These are phyloP conservation scores for Phytophthora citricola DNA, from an alignment of 352 stramenopile genomes.

Conservation along the genomic window DNA sequence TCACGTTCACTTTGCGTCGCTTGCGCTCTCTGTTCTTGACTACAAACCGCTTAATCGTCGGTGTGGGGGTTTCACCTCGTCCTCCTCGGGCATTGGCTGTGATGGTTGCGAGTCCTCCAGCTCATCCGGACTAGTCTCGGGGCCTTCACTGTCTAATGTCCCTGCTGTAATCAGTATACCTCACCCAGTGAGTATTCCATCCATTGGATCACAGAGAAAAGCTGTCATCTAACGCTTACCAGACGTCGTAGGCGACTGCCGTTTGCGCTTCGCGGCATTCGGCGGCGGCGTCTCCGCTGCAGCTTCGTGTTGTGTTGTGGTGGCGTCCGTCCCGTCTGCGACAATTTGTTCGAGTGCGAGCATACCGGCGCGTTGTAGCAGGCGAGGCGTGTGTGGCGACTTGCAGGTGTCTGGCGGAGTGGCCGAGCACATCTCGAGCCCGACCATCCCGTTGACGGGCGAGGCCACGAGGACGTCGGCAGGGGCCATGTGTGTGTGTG, in stretches of 20 bases:
- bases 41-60: slow-evolving; percentile 53
- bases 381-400: slow-evolving; percentile 36
- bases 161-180: slow-evolving; percentile 31
- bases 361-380: slow-evolving; percentile 60
- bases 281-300: slow-evolving; percentile 21
- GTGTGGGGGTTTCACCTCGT: slow-evolving; percentile 11
- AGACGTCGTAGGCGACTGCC: slow-evolving; percentile 48
- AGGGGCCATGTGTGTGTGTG: slow-evolving; percentile 25
- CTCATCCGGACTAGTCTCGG: slow-evolving; percentile 41
- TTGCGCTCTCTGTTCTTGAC: slow-evolving; percentile 61
- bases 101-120: slow-evolving; percentile 32
- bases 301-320: slow-evolving; percentile 6
- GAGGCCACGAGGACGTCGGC: slow-evolving; percentile 37
- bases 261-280: slow-evolving; percentile 67
- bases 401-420: slow-evolving; percentile 37
- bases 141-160: slow-evolving; percentile 30
- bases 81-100: slow-evolving; percentile 18
- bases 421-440: slow-evolving; percentile 47
- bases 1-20: slow-evolving; percentile 64
- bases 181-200: slow-evolving; percentile 5
- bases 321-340: slow-evolving; percentile 34
- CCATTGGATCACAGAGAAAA: not conserved
- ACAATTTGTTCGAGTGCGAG: slow-evolving; percentile 61
- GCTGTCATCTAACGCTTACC: slow-evolving; percentile 31
- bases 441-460: slow-evolving; percentile 38